phyloP scores from a whole-genome alignment of 1,139 yeast species.

The Pichia sp. region DNA sequence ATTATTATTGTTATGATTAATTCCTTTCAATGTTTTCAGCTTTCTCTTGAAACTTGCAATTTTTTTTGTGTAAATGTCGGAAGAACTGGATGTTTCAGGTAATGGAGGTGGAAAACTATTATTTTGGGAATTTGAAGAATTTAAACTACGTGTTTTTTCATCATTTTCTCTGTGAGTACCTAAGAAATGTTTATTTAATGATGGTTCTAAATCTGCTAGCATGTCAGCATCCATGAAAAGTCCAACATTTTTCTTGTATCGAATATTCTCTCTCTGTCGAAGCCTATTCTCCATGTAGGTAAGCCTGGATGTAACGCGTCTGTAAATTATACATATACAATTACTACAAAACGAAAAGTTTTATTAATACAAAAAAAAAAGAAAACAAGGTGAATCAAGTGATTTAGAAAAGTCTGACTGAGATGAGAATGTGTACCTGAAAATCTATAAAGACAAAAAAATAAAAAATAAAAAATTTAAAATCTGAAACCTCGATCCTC shows the following conservation, averaged over 20 bases:
- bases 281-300: neutral
- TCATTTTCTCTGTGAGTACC: neutral
- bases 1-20: neutral
- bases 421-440: too few species aligned
- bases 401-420: too few species aligned
- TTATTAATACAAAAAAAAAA: too few species aligned
- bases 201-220: slow-evolving; percentile 10
- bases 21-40: slow-evolving; percentile 8
- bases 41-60: slow-evolving; percentile 16
- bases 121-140: neutral
- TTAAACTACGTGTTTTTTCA: neutral
- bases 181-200: slow-evolving; percentile 6
- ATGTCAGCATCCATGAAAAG: slow-evolving; percentile 9
- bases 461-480: too few species aligned
- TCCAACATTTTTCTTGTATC: slow-evolving; percentile 1
- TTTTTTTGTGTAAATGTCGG: slow-evolving; percentile 5
- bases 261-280: neutral
- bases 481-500: neutral
- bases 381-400: too few species aligned
- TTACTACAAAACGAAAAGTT: neutral
- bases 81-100: slow-evolving; percentile 11
- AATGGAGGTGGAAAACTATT: slow-evolving; percentile 12
- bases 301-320: too few species aligned
- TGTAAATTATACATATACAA: too few species aligned
- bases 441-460: too few species aligned